Percentiles rank a stretch among this genome's conserved stretches.
phyloP scores from a whole-genome alignment of 192 early-diverging fungal species.

The Physocladia obscura region DNA sequence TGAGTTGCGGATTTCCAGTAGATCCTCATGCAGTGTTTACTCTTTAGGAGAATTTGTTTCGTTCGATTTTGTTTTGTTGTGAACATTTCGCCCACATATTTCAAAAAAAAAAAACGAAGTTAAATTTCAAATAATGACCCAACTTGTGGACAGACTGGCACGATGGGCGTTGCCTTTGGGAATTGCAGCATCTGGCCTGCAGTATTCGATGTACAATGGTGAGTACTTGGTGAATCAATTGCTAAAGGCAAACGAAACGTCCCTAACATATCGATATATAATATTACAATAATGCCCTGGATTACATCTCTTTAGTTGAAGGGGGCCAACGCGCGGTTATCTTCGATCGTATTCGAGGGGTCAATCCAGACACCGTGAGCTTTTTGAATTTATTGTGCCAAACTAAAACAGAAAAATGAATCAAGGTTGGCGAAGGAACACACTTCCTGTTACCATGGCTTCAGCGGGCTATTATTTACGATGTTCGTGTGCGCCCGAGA shows the following conservation, averaged over 20 bases:
- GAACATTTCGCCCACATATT: not conserved
- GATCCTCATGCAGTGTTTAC: conserved; percentile 50
- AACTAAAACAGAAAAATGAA: not conserved
- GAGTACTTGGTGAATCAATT: too few species aligned
- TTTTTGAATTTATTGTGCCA: not conserved
- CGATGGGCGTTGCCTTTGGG: conserved; percentile 79
- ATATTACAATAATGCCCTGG: too few species aligned
- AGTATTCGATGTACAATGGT: conserved; percentile 92
- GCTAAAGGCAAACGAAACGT: too few species aligned
- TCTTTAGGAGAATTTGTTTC: conserved; percentile 20
- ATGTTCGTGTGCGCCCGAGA: conserved; percentile 94
- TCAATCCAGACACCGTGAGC: conserved; percentile 61
- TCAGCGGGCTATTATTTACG: conserved; percentile 84
- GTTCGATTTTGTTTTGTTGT: not conserved
- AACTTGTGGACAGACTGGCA: conserved; percentile 47
- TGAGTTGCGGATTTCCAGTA: conserved; percentile 66
- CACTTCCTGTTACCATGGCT: conserved; percentile 98
- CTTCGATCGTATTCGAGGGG: conserved; percentile 93
- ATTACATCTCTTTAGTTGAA: conserved; percentile 76
- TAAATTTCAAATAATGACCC: not conserved
- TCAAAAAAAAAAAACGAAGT: not conserved
- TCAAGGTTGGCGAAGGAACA: conserved; percentile 81
- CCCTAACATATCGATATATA: too few species aligned
- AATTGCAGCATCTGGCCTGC: conserved; percentile 63
- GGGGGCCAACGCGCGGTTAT: conserved; percentile 95